phyloP scores from a whole-genome alignment of 805 yeast species.

The Hanseniaspora singularis region DNA sequence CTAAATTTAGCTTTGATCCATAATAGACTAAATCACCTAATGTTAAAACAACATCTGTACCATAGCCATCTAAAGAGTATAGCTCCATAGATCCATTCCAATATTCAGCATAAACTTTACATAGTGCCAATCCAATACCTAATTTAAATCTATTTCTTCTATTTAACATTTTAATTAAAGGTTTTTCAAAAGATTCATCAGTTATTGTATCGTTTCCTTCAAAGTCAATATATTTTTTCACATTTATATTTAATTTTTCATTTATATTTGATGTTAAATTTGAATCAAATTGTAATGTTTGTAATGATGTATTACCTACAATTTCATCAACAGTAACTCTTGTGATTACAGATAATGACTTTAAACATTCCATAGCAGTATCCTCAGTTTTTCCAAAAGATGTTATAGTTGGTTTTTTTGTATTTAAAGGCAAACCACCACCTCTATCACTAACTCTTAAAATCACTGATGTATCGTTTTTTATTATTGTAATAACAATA shows the following conservation, averaged over 20 bases:
- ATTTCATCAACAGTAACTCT: conserved; percentile 18
- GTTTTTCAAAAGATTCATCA: conserved; percentile 26
- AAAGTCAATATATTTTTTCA: conserved; percentile 20
- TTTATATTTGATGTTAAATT: conserved; percentile 6
- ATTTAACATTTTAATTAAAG: conserved; percentile 52
- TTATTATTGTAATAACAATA: conserved; percentile 61
- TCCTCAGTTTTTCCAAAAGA: conserved; percentile 68
- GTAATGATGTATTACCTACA: conserved; percentile 31
- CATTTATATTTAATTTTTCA: conserved; percentile 4
- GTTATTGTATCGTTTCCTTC: conserved; percentile 18
- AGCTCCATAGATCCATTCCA: conserved; percentile 88
- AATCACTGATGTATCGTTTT: conserved; percentile 52
- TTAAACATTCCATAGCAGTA: conserved; percentile 43
- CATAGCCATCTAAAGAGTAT: conserved; percentile 79
- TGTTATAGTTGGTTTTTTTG: conserved; percentile 53
- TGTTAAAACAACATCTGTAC: conserved; percentile 75
- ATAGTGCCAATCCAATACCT: conserved; percentile 86
- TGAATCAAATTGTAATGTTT: conserved; percentile 12
- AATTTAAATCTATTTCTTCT: conserved; percentile 65
- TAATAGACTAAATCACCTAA: conserved; percentile 66
- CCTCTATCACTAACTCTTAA: conserved; percentile 82
- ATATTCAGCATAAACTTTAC: conserved; percentile 85
- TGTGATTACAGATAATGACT: not conserved
- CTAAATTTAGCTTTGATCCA: conserved; percentile 52
- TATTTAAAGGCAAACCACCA: conserved; percentile 62